Conservation (phyloP, 768 basidiomycete genomes). For the Sarcodon aspratus region DNA sequence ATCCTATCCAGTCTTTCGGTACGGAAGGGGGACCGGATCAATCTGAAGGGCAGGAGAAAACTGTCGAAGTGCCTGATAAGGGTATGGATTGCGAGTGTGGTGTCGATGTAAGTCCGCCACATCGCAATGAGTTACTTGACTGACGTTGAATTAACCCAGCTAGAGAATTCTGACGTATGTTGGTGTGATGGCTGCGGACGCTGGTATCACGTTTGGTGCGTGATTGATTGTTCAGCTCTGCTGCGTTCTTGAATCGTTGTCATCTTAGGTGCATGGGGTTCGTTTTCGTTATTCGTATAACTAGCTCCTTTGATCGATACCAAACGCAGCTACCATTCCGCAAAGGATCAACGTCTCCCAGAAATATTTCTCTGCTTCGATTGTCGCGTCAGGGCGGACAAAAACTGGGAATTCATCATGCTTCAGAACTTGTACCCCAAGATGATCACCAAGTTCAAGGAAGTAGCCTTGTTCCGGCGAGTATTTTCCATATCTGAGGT, state of each 20-base stretch:
- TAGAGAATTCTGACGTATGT: constrained; percentile 38
- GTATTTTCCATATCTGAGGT: neutral
- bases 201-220: constrained; percentile 74
- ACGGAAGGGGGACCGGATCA: constrained; percentile 1
- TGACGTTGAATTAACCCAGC: constrained; percentile 21
- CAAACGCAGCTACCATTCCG: constrained; percentile 45
- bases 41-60: constrained; percentile 10
- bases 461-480: constrained; percentile 59
- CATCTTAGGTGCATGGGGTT: constrained; percentile 44
- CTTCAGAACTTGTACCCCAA: constrained; percentile 39
- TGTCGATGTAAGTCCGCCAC: constrained; percentile 30
- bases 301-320: neutral
- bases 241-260: neutral
- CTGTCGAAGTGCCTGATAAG: constrained; percentile 19
- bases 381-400: constrained; percentile 57
- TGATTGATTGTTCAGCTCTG: neutral
- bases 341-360: constrained; percentile 47
- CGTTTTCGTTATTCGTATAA: neutral
- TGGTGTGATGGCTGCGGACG: constrained; percentile 67
- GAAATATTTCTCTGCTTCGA: constrained; percentile 59
- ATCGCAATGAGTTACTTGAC: neutral
- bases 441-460: constrained; percentile 54
- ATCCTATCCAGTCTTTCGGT: constrained; percentile 29
- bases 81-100: constrained; percentile 63
- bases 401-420: constrained; percentile 61